Percentiles rank a stretch among this genome's conserved stretches.
Conservation (phyloP, 2,329 filamentous ascomycete species). For the Tolypocladium ovalisporum region DNA sequence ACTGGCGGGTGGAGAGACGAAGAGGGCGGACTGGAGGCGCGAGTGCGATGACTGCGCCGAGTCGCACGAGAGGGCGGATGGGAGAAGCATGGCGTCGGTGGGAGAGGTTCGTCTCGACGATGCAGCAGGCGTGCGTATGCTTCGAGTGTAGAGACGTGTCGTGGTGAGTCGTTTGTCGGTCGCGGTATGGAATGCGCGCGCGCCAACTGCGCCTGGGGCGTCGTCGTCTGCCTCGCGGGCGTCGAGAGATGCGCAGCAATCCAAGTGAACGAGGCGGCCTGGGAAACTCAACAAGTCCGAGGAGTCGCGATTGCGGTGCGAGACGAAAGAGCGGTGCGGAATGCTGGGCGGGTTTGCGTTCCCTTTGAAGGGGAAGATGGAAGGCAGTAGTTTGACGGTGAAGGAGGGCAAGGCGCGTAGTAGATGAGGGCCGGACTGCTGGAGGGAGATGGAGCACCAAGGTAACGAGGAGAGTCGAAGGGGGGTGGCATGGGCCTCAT, state of each 20-base stretch:
- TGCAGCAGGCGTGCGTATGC: not conserved
- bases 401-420: too few species aligned
- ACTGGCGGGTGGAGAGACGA: constrained; percentile 49
- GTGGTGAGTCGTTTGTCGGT: not conserved
- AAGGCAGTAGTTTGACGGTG: not conserved
- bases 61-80: constrained; percentile 48
- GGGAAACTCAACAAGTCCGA: not conserved
- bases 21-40: constrained; percentile 36
- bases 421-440: not conserved
- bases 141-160: too few species aligned
- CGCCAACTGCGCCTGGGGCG: not conserved
- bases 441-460: not conserved
- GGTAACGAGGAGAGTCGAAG: not conserved
- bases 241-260: not conserved
- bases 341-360: not conserved
- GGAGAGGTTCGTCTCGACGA: not conserved
- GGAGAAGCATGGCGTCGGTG: constrained; percentile 41
- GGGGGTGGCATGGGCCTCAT: not conserved
- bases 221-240: not conserved
- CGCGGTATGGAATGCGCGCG: not conserved
- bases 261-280: not conserved
- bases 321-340: not conserved
- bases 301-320: not conserved
- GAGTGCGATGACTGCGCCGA: constrained; percentile 32
- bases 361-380: not conserved